These are phyloP conservation scores for Lepiota subincarnata DNA, from an alignment of 768 basidiomycete genomes.

Conservation along the genomic window DNA sequence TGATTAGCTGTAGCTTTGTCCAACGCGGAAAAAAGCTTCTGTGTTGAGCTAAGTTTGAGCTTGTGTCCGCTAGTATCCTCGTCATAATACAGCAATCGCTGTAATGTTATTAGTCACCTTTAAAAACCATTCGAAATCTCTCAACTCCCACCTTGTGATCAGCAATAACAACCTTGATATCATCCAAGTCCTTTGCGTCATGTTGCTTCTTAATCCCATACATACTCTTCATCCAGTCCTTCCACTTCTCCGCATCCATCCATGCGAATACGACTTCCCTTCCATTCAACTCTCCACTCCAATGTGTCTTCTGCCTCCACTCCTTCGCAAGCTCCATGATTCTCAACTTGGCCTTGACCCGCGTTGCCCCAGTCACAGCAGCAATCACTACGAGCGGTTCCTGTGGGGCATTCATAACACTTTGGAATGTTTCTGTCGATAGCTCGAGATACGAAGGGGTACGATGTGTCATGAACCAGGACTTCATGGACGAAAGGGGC, in stretches of 20 bases:
- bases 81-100: conserved; percentile 79
- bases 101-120: neutral
- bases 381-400: conserved; percentile 77
- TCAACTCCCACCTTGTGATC: conserved; percentile 64
- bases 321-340: conserved; percentile 50
- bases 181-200: conserved; percentile 27
- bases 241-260: conserved; percentile 87
- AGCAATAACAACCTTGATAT: conserved; percentile 60
- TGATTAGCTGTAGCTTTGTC: conserved; percentile 57
- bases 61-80: conserved; percentile 49
- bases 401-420: conserved; percentile 78
- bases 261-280: conserved; percentile 78
- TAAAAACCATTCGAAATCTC: neutral
- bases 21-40: conserved; percentile 62
- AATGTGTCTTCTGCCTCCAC: conserved; percentile 50
- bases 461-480: conserved; percentile 66
- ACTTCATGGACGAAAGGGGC: conserved; percentile 29
- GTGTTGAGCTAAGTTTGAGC: conserved; percentile 50
- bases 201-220: conserved; percentile 56
- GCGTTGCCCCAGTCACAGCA: conserved; percentile 36
- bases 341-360: conserved; percentile 39
- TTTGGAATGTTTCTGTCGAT: conserved; percentile 73
- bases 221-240: conserved; percentile 87
- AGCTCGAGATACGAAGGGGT: conserved; percentile 75
- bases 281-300: conserved; percentile 35